Base-by-base conservation (phyloP, 805 yeast genomes). In the Yamadazyma phyllophila region DNA sequence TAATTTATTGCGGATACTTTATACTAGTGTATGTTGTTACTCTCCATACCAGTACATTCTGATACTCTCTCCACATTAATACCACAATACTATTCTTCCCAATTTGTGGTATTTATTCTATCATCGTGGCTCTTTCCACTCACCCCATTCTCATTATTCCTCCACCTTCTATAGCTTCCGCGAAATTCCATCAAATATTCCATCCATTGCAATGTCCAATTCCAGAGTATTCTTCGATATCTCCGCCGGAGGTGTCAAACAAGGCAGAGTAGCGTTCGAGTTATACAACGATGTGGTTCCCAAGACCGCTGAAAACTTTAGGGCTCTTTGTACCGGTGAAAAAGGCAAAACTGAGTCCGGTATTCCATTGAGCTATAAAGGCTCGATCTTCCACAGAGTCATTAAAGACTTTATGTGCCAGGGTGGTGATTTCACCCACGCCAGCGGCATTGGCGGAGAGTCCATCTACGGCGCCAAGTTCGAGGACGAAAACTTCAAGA, bases 351-450 rank as follows among this genome's bases (percentile, higher is more conserved):
- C 83, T 12, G 54, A 59, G 39, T 62, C 74, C 2, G 95, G 94
- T 10, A 74, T 77, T 52, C 87, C 88, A 4, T 71, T 88, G 51
- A 68, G 73, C 45, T 94, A 82, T 75, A 87, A 88, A 64, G 88
- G 88, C 15, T 85, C 95, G n/a, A 66, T 75, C n/a, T 92, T 92
- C 76, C 99, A 92, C 69, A 79, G 99, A 51, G 88, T 94, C 31
- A 94, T 92, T 65, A 82, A 83, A 62, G 80, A 80, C 47, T 90
- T 90, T 60, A 90, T 90, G 97, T 78, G 88, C 57, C 97, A 90
- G 71, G 96, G 96, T 63, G 97, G 97, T 56, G 97, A 90, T 62
- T 71, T 71, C 55, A 71, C 76, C 32, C 69, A 69, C 50, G 73
- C 70, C 5, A 47, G 64, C 11, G 76, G 76, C 6, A 60, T 64